A percentile compares a stretch with the other conserved stretches of the same genome.
Conservation (phyloP, 2,329 filamentous ascomycete species). For the Ophiostoma sp. region DNA sequence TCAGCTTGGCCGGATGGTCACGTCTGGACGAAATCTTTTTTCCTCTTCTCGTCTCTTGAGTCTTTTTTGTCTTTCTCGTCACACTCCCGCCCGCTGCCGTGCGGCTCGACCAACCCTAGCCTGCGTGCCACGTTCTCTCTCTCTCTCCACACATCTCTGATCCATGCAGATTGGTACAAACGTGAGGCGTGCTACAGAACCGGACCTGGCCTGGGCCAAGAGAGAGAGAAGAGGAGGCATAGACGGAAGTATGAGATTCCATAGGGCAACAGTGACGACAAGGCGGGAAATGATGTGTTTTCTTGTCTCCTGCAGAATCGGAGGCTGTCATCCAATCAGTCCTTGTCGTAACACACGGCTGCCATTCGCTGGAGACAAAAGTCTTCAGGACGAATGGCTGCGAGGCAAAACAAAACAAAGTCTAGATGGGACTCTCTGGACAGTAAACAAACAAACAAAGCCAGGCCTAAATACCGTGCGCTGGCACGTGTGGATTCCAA, state of each 20-base stretch:
- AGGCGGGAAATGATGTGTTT: conserved; percentile 13
- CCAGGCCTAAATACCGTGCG: not conserved
- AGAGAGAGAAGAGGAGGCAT: not conserved
- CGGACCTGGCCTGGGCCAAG: not conserved
- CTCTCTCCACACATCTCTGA: no score
- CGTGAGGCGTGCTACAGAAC: not conserved
- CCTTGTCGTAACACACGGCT: not conserved
- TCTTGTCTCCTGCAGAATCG: not conserved
- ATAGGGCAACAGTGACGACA: not conserved
- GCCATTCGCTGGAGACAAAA: not conserved
- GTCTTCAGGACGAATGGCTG: not conserved
- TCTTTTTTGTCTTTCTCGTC: not conserved
- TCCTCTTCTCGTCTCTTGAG: not conserved
- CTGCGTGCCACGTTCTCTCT: conserved; percentile 16
- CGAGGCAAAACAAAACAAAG: not conserved
- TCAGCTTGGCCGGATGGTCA: not conserved
- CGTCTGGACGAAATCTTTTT: not conserved
- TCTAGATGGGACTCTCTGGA: not conserved
- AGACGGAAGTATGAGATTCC: no score
- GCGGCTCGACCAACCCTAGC: not conserved
- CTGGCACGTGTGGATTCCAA: not conserved
- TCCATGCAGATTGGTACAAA: conserved; percentile 1
- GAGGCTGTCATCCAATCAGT: conserved; percentile 3
- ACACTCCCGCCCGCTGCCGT: not conserved
- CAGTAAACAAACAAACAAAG: conserved; percentile 1